Percentiles rank a stretch among this genome's conserved stretches.
Conservation (phyloP, 2,329 filamentous ascomycete species). For the Aspergillus quadrilineatus region DNA sequence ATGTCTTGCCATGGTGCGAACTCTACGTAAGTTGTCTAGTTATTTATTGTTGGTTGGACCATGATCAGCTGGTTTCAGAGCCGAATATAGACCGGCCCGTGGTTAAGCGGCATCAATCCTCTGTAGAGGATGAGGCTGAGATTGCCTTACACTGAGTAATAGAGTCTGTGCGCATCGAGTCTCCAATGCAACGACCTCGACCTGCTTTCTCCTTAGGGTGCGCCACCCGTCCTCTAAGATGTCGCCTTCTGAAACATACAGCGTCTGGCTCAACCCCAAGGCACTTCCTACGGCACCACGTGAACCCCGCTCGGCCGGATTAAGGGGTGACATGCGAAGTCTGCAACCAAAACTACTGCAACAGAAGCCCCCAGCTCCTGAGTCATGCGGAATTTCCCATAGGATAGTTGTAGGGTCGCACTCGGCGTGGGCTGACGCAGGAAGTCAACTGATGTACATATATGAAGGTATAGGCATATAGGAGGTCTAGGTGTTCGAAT, state of each 20-base stretch:
- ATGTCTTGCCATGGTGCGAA: too few relatives aligned
- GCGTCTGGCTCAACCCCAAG: constrained; percentile 18
- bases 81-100: background rate
- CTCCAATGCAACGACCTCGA: constrained; percentile 8
- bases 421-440: constrained; percentile 2
- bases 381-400: constrained; percentile 17
- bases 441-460: background rate
- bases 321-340: constrained; percentile 20
- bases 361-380: constrained; percentile 20
- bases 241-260: constrained; percentile 11
- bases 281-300: constrained; percentile 20
- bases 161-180: constrained; percentile 17
- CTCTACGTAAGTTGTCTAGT: too few relatives aligned
- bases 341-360: constrained; percentile 15
- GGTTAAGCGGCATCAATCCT: constrained; percentile 23
- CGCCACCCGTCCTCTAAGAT: background rate
- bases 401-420: constrained; percentile 18
- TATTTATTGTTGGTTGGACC: too few relatives aligned
- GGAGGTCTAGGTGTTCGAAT: too few relatives aligned
- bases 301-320: constrained; percentile 19
- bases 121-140: background rate
- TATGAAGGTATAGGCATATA: too few relatives aligned
- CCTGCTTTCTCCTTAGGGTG: constrained; percentile 19
- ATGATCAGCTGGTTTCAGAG: too few relatives aligned
- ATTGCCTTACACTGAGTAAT: constrained; percentile 6